phyloP scores from a whole-genome alignment of 768 basidiomycete species.

The Hortiboletus campestris region DNA sequence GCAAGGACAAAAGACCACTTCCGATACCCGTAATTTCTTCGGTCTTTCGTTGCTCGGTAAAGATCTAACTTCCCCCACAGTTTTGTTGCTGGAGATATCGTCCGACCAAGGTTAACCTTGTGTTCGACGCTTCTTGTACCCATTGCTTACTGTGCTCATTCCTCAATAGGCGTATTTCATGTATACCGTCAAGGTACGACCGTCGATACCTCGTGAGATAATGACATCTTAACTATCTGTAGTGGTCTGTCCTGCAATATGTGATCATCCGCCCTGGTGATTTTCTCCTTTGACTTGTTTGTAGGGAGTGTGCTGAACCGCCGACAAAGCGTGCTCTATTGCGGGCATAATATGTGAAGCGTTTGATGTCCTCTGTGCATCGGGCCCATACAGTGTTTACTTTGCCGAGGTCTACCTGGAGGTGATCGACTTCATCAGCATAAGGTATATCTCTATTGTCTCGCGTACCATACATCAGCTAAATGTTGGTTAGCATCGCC shows the following conservation, averaged over 20 bases:
- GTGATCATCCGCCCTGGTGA: conserved; percentile 65
- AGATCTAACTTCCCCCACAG: conserved; percentile 34
- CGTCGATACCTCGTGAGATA: not conserved
- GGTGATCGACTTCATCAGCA: conserved; percentile 75
- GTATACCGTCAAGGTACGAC: conserved; percentile 73
- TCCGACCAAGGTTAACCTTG: conserved; percentile 62
- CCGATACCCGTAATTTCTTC: conserved; percentile 58
- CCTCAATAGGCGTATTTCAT: conserved; percentile 73
- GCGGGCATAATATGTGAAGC: conserved; percentile 77
- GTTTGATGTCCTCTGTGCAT: conserved; percentile 65
- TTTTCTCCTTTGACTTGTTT: not conserved
- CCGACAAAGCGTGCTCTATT: conserved; percentile 43
- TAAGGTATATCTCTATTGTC: conserved; percentile 49
- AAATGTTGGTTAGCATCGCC: conserved; percentile 54
- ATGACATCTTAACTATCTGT: not conserved
- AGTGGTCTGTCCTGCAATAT: conserved; percentile 92
- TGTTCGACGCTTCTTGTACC: not conserved
- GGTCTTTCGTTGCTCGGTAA: not conserved
- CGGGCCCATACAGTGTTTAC: conserved; percentile 53
- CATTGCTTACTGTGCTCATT: conserved; percentile 7
- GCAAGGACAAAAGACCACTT: conserved; percentile 75
- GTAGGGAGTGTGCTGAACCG: conserved; percentile 4
- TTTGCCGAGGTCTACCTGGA: conserved; percentile 72
- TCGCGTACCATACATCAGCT: not conserved
- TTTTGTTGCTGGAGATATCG: conserved; percentile 81